Percentiles rank a stretch among this genome's conserved stretches.
These are phyloP conservation scores for Erodium trifolium DNA, from an alignment of 441 rosid species.

Conservation along the genomic window DNA sequence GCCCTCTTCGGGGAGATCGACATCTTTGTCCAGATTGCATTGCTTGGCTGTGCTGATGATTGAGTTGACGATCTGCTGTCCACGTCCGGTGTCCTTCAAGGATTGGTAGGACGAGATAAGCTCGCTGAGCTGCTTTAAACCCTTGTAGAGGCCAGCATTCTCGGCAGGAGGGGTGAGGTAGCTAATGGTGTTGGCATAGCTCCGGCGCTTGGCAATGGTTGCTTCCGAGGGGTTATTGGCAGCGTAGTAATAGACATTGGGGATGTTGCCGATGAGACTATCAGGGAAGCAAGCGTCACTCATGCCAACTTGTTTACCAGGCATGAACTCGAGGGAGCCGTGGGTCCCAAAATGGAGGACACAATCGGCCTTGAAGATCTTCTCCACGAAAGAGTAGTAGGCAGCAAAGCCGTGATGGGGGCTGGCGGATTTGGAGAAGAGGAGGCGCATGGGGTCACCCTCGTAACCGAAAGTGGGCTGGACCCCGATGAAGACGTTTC, in stretches of 20 bases:
- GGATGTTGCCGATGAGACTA: constrained; percentile 94
- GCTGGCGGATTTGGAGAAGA: constrained; percentile 95
- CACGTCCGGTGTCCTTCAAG: constrained; percentile 88
- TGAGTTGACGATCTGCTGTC: constrained; percentile 84
- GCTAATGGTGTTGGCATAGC: constrained; percentile 95
- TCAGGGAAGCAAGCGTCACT: constrained; percentile 92
- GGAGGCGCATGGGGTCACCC: constrained; percentile 96
- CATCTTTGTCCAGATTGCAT: constrained; percentile 97
- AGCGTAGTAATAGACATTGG: constrained; percentile 91
- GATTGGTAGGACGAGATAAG: constrained; percentile 95
- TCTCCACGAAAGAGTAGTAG: constrained; percentile 87
- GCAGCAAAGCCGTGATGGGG: constrained; percentile 99
- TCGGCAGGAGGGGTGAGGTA: constrained; percentile 98
- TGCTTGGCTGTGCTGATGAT: constrained; percentile 92
- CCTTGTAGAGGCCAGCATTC: constrained; percentile 98
- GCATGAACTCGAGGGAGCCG: constrained; percentile 98
- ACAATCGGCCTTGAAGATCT: constrained; percentile 88
- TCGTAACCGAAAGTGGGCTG: constrained; percentile 98
- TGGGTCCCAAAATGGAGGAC: constrained; percentile 98
- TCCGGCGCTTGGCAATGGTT: constrained; percentile 91
- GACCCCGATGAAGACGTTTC: constrained; percentile 92
- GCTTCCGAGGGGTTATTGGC: constrained; percentile 98
- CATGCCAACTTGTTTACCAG: constrained; percentile 99
- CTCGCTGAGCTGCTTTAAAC: constrained; percentile 93
- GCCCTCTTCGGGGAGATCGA: constrained; percentile 82